A percentile compares a stretch with the other conserved stretches of the same genome.
These are phyloP conservation scores for Actinomortierella ambigua DNA, from an alignment of 371 early-diverging fungal genomes.

Conservation along the genomic window DNA sequence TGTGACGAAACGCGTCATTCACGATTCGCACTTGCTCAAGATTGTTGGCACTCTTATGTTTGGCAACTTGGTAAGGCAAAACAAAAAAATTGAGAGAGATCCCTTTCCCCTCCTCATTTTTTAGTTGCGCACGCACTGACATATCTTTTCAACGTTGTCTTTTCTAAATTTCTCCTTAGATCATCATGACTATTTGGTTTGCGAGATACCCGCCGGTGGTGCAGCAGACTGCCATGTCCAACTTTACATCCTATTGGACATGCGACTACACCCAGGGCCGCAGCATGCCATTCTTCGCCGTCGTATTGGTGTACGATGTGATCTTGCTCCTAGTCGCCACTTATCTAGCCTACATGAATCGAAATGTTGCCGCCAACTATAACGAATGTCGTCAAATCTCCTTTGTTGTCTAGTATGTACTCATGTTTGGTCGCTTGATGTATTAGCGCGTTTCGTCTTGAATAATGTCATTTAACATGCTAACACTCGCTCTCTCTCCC, in stretches of 20 bases:
- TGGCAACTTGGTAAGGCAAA: slow-evolving; percentile 53
- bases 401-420: slow-evolving; percentile 64
- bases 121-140: no score
- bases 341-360: slow-evolving; percentile 61
- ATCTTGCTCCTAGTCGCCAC: slow-evolving; percentile 56
- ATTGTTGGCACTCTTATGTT: slow-evolving; percentile 53
- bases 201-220: slow-evolving; percentile 48
- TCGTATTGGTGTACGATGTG: slow-evolving; percentile 49
- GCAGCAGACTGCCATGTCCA: slow-evolving; percentile 44
- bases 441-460: background rate
- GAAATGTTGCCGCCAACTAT: slow-evolving; percentile 61
- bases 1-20: slow-evolving; percentile 62
- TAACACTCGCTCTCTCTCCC: background rate
- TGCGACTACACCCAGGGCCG: slow-evolving; percentile 44
- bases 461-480: background rate
- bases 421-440: background rate
- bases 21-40: slow-evolving; percentile 56
- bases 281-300: slow-evolving; percentile 41
- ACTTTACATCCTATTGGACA: slow-evolving; percentile 54
- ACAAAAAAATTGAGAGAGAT: background rate
- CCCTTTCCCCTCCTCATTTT: background rate
- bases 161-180: slow-evolving; percentile 18
- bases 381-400: slow-evolving; percentile 68
- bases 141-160: background rate
- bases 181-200: slow-evolving; percentile 50